Evolutionary conservation across 2,329 filamentous ascomycete genomes (phyloP), one percentile per base, ranked within the genome.

Genomic region (Diplodia sapinea): DNA sequence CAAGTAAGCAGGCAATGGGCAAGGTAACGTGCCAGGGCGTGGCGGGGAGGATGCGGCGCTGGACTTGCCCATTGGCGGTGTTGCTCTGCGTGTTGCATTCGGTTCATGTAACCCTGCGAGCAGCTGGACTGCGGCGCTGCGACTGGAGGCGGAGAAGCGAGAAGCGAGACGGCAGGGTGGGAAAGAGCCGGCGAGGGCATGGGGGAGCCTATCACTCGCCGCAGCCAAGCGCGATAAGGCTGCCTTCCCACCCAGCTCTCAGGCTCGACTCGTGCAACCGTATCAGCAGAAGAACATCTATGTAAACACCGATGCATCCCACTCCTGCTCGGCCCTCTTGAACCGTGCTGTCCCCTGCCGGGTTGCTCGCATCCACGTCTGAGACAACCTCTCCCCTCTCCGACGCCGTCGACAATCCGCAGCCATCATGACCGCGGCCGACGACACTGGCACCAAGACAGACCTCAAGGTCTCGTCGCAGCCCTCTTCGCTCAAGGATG

Each of bases 401-500:
- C 36, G 55, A 23, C 55, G 36, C 47, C 55, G 26, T 4, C 26
- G 26, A 26, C 26, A 26, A 26, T 3, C 26, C 26, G 26, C 26
- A 26, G 26, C 26, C 26, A 26, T 26, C 26, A 26, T 26, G 26
- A 26, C 26, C 36, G 23, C 23, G 23, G 23, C 23, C 23, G 23
- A 23, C 23, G 65, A 67, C 11, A 38, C 33, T 20, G 54, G 38
- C n/a, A 17, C 40, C 26, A 67, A 67, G 43, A 61, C 33, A 2
- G 55, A 67, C 65, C 40, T 52, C 47, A 61, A 52, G 49, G 47
- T 67, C 31, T 59, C 65, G n/a, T 67, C 65, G 20, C 56, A 56
- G 47, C 65, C 65, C 7, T 62, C 65, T 1, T 67, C 65, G 29
- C 55, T 67, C 55, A 67, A 62, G 36, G 65, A 67, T 54, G 54